Conservation (phyloP, 2,329 filamentous ascomycete species). For the Myriosclerotinia curreyana region DNA sequence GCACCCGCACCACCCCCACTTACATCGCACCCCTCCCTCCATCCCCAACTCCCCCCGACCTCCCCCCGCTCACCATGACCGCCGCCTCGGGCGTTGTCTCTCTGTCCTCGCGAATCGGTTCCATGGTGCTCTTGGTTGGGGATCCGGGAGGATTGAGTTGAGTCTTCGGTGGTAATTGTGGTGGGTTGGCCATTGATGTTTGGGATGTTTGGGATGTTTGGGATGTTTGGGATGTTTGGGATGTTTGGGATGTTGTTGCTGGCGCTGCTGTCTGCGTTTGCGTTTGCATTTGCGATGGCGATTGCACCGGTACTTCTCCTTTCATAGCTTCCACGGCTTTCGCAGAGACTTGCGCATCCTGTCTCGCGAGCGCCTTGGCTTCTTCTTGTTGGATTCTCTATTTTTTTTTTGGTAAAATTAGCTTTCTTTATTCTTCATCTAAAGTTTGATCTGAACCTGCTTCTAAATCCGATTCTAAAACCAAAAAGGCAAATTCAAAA, state of each 20-base stretch:
- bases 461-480: not conserved
- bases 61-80: not conserved
- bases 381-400: conserved; percentile 21
- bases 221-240: not conserved
- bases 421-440: not conserved
- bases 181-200: conserved; percentile 5
- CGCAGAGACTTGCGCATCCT: conserved; percentile 3
- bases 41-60: not conserved
- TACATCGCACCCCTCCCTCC: not conserved
- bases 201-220: not conserved
- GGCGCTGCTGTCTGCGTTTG: too few relatives aligned
- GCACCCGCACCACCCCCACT: not conserved
- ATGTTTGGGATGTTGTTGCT: too few relatives aligned
- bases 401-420: not conserved
- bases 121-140: not conserved
- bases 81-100: not conserved
- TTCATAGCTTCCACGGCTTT: not conserved
- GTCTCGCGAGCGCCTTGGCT: conserved; percentile 11
- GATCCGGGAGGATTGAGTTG: not conserved
- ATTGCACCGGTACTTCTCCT: not conserved
- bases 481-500: not conserved
- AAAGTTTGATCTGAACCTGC: too few relatives aligned
- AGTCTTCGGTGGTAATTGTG: not conserved
- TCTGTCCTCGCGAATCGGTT: conserved; percentile 6
- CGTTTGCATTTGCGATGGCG: not conserved